Conservation (phyloP, 768 basidiomycete genomes). For the Vishniacozyma victoriae region DNA sequence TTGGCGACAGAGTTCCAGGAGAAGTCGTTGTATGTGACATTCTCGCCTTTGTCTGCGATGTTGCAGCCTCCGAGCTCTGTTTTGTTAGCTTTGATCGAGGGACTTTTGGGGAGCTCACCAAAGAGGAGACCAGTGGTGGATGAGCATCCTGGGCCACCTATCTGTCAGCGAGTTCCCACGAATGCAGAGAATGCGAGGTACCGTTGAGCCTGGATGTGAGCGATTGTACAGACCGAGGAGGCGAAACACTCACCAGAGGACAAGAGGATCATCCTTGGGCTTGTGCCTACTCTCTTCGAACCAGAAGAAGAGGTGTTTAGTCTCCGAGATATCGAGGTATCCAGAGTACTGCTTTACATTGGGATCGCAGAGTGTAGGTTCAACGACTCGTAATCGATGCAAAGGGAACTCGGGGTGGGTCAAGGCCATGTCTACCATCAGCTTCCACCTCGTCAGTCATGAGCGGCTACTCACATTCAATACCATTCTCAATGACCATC, state of each 20-base stretch:
- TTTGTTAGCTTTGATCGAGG: neutral
- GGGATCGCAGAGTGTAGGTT: conserved; percentile 68
- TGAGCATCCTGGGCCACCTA: conserved; percentile 48
- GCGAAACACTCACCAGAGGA: conserved; percentile 60
- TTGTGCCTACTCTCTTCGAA: conserved; percentile 69
- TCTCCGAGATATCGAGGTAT: conserved; percentile 72
- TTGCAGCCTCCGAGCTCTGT: conserved; percentile 75
- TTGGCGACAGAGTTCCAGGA: conserved; percentile 81
- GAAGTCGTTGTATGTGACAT: conserved; percentile 58
- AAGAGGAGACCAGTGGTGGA: conserved; percentile 80
- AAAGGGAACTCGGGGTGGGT: conserved; percentile 44
- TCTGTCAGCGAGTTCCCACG: conserved; percentile 5
- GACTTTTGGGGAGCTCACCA: conserved; percentile 40
- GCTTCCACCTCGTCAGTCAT: neutral
- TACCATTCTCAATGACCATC: conserved; percentile 23
- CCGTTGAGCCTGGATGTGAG: conserved; percentile 19
- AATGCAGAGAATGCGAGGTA: neutral
- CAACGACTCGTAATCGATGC: conserved; percentile 41
- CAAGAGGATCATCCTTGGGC: conserved; percentile 71
- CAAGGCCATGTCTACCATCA: conserved; percentile 34
- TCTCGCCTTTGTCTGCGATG: conserved; percentile 60
- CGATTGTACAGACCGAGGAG: conserved; percentile 1
- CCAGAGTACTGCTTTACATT: conserved; percentile 75
- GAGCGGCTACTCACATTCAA: conserved; percentile 29
- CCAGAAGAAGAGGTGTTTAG: conserved; percentile 86